A percentile compares a stretch with the other conserved stretches of the same genome.
phyloP scores from a whole-genome alignment of 805 yeast genomes.

The Kuraishia hungarica region DNA sequence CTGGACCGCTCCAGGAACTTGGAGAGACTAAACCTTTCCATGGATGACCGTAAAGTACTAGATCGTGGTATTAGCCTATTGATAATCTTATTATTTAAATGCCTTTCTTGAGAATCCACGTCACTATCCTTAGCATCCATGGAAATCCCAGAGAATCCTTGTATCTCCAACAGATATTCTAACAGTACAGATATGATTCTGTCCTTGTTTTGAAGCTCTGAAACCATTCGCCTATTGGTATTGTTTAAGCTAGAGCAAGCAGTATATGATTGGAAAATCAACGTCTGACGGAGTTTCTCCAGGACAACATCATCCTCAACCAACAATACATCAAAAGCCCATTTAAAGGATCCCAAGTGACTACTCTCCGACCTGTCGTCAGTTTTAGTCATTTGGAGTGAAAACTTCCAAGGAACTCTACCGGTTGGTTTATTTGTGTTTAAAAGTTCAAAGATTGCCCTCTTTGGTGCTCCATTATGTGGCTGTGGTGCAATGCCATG shows the following conservation, averaged over 20 bases:
- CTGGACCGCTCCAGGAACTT: not conserved
- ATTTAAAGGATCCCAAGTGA: not conserved
- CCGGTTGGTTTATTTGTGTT: not conserved
- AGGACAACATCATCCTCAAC: not conserved
- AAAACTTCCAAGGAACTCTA: not conserved
- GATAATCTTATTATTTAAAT: conserved; percentile 5
- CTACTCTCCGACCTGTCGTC: not conserved
- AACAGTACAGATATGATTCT: conserved; percentile 5
- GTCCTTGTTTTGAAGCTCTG: conserved; percentile 4
- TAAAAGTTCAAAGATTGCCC: not conserved
- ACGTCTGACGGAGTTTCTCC: not conserved
- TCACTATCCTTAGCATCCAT: not conserved
- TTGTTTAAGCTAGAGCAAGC: not conserved
- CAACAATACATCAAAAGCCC: not conserved
- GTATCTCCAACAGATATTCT: conserved; percentile 4
- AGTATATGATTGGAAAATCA: not conserved
- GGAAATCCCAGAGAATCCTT: conserved; percentile 2
- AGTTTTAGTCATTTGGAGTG: not conserved
- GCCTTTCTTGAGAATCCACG: conserved; percentile 1
- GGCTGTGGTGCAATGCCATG: not conserved
- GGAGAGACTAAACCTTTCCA: conserved; percentile 1
- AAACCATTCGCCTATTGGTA: not conserved
- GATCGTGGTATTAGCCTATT: conserved; percentile 6
- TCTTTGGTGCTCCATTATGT: not conserved
- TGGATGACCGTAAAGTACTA: conserved; percentile 1